Evolutionary conservation across 805 yeast species (phyloP).

Genomic region (Wickerhamiella shivajii): DNA sequence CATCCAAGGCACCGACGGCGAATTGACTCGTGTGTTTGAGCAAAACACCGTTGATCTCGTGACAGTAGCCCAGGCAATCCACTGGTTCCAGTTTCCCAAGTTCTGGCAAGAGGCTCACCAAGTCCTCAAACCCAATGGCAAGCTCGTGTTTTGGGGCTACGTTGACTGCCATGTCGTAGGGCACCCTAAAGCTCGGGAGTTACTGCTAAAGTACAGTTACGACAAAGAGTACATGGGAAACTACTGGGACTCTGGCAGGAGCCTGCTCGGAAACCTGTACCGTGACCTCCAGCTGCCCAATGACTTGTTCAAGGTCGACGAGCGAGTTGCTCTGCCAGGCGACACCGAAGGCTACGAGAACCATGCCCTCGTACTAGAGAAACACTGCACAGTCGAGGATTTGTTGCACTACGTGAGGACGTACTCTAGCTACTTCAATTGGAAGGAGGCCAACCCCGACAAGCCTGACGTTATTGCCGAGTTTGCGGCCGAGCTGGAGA

Average conservation of each 20-base stretch:
- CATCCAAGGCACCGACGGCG: slow-evolving; percentile 17
- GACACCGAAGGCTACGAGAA: slow-evolving; percentile 4
- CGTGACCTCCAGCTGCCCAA: slow-evolving; percentile 32
- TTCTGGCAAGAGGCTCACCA: slow-evolving; percentile 38
- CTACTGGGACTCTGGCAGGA: slow-evolving; percentile 79
- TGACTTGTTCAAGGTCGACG: slow-evolving; percentile 29
- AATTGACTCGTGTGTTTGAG: slow-evolving; percentile 12
- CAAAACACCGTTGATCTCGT: slow-evolving; percentile 43
- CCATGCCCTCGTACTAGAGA: slow-evolving; percentile 16
- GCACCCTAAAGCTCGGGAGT: slow-evolving; percentile 37
- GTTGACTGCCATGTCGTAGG: slow-evolving; percentile 48
- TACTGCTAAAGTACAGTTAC: slow-evolving; percentile 39
- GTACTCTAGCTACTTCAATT: slow-evolving; percentile 53
- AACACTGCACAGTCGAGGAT: slow-evolving; percentile 28
- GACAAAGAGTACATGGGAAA: slow-evolving; percentile 33
- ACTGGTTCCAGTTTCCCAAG: slow-evolving; percentile 55
- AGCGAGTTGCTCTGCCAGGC: slow-evolving; percentile 11
- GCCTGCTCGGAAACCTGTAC: slow-evolving; percentile 33
- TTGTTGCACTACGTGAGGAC: slow-evolving; percentile 45
- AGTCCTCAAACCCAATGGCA: slow-evolving; percentile 45
- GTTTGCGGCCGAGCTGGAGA: slow-evolving; percentile 27
- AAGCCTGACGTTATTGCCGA: slow-evolving; percentile 25
- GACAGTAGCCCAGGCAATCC: slow-evolving; percentile 69
- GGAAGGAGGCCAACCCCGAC: slow-evolving; percentile 34
- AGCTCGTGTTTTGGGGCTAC: slow-evolving; percentile 69